A percentile compares a stretch with the other conserved stretches of the same genome.
Conservation (phyloP, 148 eudicot genomes). For the Fallopia convolvulus region DNA sequence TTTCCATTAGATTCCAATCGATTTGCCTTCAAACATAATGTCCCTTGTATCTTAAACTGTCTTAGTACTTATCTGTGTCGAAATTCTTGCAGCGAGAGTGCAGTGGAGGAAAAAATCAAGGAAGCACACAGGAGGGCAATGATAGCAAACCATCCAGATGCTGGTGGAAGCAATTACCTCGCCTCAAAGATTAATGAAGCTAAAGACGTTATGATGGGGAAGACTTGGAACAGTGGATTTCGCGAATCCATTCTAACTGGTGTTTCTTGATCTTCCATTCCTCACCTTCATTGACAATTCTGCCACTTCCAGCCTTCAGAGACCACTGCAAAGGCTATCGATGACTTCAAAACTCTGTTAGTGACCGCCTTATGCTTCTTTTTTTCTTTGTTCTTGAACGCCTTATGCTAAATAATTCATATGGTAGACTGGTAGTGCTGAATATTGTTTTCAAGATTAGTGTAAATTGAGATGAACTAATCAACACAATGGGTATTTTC, state of each 20-base stretch:
- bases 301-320: not conserved
- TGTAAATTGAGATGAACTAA: too few species aligned
- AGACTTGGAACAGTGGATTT: slow-evolving; percentile 33
- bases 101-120: slow-evolving; percentile 30
- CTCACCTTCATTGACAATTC: not conserved
- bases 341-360: too few species aligned
- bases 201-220: slow-evolving; percentile 43
- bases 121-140: slow-evolving; percentile 56
- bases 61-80: not conserved
- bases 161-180: slow-evolving; percentile 58
- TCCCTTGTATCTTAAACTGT: too few species aligned
- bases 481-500: not conserved
- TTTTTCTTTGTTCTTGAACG: too few species aligned
- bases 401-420: not conserved
- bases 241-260: slow-evolving; percentile 22
- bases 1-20: not conserved
- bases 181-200: slow-evolving; percentile 59
- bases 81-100: slow-evolving; percentile 32
- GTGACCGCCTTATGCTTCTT: too few species aligned
- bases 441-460: not conserved
- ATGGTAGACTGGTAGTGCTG: not conserved
- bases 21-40: not conserved
- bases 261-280: not conserved
- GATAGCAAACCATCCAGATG: slow-evolving; percentile 58
- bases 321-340: too few species aligned